Base-by-base conservation (phyloP, 495 filamentous ascomycete genomes). In the Aspergillus indologenus region DNA sequence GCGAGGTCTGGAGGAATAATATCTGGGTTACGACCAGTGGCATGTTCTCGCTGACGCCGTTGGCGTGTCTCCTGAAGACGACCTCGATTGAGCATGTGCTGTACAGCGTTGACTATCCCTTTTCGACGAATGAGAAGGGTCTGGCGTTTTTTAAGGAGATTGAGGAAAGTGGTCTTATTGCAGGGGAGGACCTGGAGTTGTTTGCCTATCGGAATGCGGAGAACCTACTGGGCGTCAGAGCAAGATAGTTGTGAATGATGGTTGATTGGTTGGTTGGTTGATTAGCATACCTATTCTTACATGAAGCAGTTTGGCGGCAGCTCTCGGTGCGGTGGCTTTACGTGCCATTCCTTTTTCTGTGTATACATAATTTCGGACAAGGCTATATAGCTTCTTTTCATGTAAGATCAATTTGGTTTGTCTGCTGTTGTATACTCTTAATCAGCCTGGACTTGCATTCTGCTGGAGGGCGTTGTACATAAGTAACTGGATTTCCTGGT, bases 31-130 rank as follows among this genome's bases (percentile, higher is more conserved):
- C 68, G 15, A 71, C 68, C 2, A 71, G 68, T 52, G 68, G 68
- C 8, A 71, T 68, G 62, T 71, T 68, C 53, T 53, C 63, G n/a
- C 26, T 68, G 48, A 45, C 62, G 44, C 62, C 66, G 19, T 45
- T 72, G 66, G 68, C 75, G 63, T 77, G 65, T 71, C 66, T 84
- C 18, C 61, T 84, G 61, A 56, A 72, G 12, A 80, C 80, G 26
- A 80, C 79, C 15, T 76, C 70, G 56, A 63, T 80, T 24, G 79
- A 84, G 9, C 66, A 69, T 12, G 76, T 87, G 19, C 55, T 88
- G 69, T 87, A 79, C 59, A 81, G 77, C 51, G 80, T 85, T 15
- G 83, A 85, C 56, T 86, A 85, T 66, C 85, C 84, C 0, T 88
- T 83, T 54, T 72, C 68, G 57, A 60, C 61, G 29, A 78, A 77